These are phyloP conservation scores for Aspergillus candidus DNA, from an alignment of 2,329 filamentous ascomycete genomes.

Conservation along the genomic window DNA sequence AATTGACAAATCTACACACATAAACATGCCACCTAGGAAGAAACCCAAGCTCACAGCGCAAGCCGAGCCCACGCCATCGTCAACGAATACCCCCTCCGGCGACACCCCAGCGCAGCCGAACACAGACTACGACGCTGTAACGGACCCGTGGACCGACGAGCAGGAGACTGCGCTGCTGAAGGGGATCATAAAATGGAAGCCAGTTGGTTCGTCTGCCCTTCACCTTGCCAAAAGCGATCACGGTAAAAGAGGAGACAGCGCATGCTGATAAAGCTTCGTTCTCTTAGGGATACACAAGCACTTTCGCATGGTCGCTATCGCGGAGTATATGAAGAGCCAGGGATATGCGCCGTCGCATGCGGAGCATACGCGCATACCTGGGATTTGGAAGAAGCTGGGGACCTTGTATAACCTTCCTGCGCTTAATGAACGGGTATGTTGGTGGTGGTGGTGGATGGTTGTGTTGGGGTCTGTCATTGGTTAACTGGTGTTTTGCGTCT, in stretches of 20 bases:
- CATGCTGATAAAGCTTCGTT: slow-evolving; percentile 5
- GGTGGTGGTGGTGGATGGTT: slow-evolving; percentile 31
- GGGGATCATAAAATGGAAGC: slow-evolving; percentile 88
- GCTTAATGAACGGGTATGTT: slow-evolving; percentile 71
- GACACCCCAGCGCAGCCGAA: slow-evolving; percentile 29
- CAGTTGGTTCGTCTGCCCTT: slow-evolving; percentile 60
- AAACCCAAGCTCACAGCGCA: slow-evolving; percentile 48
- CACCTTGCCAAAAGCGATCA: neutral
- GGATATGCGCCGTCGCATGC: slow-evolving; percentile 61
- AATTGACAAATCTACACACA: no score
- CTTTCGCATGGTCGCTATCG: slow-evolving; percentile 84
- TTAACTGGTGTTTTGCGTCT: neutral
- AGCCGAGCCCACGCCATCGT: slow-evolving; percentile 22
- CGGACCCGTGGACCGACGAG: slow-evolving; percentile 88
- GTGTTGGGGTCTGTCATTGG: slow-evolving; percentile 14
- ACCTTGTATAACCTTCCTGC: slow-evolving; percentile 78
- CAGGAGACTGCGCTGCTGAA: slow-evolving; percentile 92
- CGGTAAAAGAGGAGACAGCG: neutral
- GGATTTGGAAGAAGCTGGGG: slow-evolving; percentile 83
- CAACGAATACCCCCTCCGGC: slow-evolving; percentile 24
- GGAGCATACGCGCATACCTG: slow-evolving; percentile 78
- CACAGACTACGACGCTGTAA: slow-evolving; percentile 45
- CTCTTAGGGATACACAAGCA: slow-evolving; percentile 75
- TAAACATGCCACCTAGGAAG: slow-evolving; percentile 50
- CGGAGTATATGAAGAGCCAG: slow-evolving; percentile 71